Evolutionary conservation across 108 stramenopile genomes (phyloP).

Genomic region (Mediolabrus comicus): DNA sequence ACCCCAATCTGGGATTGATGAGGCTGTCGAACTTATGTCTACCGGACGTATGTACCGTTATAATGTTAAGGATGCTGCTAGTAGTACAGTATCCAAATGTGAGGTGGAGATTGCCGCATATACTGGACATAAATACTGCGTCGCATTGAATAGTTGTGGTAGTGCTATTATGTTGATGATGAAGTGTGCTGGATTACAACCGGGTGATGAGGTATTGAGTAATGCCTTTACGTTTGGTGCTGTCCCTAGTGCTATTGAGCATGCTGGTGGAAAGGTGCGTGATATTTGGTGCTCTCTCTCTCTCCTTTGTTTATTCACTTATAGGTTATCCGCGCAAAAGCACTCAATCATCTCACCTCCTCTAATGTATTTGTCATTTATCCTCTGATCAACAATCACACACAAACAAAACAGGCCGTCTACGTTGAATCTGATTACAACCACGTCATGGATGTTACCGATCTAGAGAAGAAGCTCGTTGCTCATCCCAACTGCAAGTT

Average conservation of each 20-base stretch:
- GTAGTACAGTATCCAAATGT: slow-evolving; percentile 57
- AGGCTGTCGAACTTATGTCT: slow-evolving; percentile 70
- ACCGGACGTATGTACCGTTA: slow-evolving; percentile 79
- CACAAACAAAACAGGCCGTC: slow-evolving; percentile 64
- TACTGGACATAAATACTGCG: slow-evolving; percentile 84
- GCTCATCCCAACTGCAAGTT: slow-evolving; percentile 75
- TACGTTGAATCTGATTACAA: slow-evolving; percentile 82
- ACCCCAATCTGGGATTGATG: slow-evolving; percentile 68
- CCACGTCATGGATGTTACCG: slow-evolving; percentile 79
- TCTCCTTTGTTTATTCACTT: not conserved
- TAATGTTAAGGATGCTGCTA: slow-evolving; percentile 66
- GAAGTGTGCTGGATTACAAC: slow-evolving; percentile 73
- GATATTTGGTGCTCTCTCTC: not conserved
- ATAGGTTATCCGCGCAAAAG: not conserved
- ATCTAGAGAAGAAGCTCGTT: slow-evolving; percentile 79
- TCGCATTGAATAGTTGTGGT: slow-evolving; percentile 85
- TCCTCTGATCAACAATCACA: too few species aligned
- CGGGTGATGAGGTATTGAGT: slow-evolving; percentile 83
- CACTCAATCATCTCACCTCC: not conserved
- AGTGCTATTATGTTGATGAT: slow-evolving; percentile 85
- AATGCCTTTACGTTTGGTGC: slow-evolving; percentile 93
- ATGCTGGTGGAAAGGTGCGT: slow-evolving; percentile 70
- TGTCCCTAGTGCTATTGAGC: slow-evolving; percentile 82
- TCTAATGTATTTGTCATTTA: not conserved
- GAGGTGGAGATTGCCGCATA: slow-evolving; percentile 79